Base-by-base conservation (phyloP, 2,329 filamentous ascomycete genomes). In the Microsporum canis region DNA sequence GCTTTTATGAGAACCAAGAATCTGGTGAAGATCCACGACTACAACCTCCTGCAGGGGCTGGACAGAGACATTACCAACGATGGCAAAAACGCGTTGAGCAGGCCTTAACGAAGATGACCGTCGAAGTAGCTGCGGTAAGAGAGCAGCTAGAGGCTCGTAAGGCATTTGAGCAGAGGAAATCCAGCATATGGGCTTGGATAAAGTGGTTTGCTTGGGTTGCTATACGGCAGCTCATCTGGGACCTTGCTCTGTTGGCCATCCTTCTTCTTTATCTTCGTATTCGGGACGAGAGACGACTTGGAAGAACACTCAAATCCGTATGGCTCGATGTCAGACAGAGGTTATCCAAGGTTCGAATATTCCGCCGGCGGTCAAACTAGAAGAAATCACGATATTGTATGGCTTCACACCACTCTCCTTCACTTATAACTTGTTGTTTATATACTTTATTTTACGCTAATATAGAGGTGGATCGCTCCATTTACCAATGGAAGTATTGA, bases 71-170 rank as follows among this genome's bases (percentile, higher is more conserved):
- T 29, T 78, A 80, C 66, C 73, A 76, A 63, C 85, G 84, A 68
- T 96, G 91, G 89, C 86, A 88, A 58, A 85, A 83, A 63, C 86
- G 88, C 67, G 87, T 97, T 64, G 92, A 97, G 76, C 83, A 86
- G 49, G 89, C 90, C 27, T 80, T 97, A 61, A 89, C 92, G 61
- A 89, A 91, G 67, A 85, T 97, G 76, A 95, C 91, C 3, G 88
- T 91, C 14, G 94, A 99, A 75, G 84, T 99, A 36, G 91, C 94
- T 0, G 94, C 94, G 0, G 76, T 97, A 64, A 83, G 94, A 39
- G 94, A 99, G 74, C 91, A 97, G 71, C 87, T 97, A 66, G 87
- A 90, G 60, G 82, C 84, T 0, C 85, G 89, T 0, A 81, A 88
- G 10, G 83, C 92, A 66, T 88, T 88, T 76, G 82, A 83, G 64